Evolutionary conservation across 192 early-diverging fungal genomes (phyloP).

Genomic region (Rhizophagus clarus): DNA sequence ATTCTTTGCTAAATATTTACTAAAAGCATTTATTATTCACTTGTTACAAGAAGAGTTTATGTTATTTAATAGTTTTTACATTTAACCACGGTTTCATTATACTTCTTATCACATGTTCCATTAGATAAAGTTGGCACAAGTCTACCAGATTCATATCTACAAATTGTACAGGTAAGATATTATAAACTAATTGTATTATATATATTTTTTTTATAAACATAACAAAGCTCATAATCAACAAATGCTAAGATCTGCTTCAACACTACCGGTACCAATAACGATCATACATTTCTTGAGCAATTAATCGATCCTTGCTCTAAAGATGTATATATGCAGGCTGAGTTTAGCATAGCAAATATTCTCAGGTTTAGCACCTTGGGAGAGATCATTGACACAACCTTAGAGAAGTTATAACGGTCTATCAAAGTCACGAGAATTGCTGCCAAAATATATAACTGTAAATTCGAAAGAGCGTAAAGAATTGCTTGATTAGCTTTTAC

Average conservation of each 20-base stretch:
- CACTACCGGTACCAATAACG: conserved; percentile 51
- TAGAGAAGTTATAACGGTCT: conserved; percentile 51
- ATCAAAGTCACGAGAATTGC: conserved; percentile 44
- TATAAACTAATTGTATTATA: neutral
- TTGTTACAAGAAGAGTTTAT: too few species aligned
- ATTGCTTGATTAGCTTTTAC: conserved; percentile 33
- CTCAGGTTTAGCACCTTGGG: conserved; percentile 62
- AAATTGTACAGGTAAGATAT: conserved; percentile 50
- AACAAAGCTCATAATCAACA: neutral
- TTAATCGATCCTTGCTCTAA: conserved; percentile 56
- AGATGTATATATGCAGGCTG: conserved; percentile 60
- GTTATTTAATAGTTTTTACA: too few species aligned
- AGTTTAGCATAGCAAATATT: conserved; percentile 61
- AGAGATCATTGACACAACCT: conserved; percentile 59
- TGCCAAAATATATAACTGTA: conserved; percentile 49
- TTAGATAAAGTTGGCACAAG: conserved; percentile 49
- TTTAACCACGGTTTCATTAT: too few species aligned
- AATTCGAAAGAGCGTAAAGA: conserved; percentile 48
- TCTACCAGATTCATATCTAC: conserved; percentile 63
- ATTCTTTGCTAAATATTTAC: too few species aligned
- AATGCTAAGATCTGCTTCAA: conserved; percentile 53
- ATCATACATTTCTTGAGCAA: conserved; percentile 42
- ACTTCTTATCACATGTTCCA: too few species aligned
- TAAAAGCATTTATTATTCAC: neutral
- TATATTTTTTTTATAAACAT: neutral